Conservation (phyloP, 2,329 filamentous ascomycete genomes). For the Pyrenophora tritici-repentis region DNA sequence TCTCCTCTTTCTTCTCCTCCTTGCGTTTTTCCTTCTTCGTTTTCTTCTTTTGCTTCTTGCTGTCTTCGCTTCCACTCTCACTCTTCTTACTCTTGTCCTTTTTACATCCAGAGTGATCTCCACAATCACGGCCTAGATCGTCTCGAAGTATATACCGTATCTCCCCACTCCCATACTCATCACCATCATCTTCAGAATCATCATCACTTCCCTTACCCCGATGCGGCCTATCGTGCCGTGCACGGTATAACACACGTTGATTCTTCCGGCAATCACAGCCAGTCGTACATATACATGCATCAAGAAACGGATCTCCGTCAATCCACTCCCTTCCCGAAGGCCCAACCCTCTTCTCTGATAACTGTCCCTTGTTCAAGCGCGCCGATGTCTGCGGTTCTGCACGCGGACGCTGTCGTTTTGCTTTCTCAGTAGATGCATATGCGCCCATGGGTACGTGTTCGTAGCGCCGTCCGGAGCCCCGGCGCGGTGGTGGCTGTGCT, state of each 20-base stretch:
- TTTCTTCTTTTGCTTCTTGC: constrained; percentile 4
- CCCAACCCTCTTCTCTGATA: constrained; percentile 10
- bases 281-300: constrained; percentile 38
- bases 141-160: constrained; percentile 35
- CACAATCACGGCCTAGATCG: constrained; percentile 34
- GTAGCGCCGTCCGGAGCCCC: constrained; percentile 3
- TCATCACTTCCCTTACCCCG: background rate
- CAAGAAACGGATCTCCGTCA: constrained; percentile 30
- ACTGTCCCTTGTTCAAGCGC: constrained; percentile 17
- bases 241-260: constrained; percentile 33
- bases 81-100: background rate
- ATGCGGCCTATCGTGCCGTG: background rate
- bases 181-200: constrained; percentile 3
- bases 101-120: constrained; percentile 25
- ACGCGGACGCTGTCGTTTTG: background rate
- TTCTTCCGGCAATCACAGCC: constrained; percentile 36
- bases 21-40: constrained; percentile 8
- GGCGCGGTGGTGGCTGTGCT: background rate
- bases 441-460: constrained; percentile 22
- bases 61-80: background rate
- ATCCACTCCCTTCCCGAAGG: constrained; percentile 31
- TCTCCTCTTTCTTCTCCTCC: constrained; percentile 9
- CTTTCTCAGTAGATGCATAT: constrained; percentile 9
- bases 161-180: constrained; percentile 24
- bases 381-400: constrained; percentile 8